Conservation (phyloP, 2,329 filamentous ascomycete genomes). For the Trichophyton mentagrophytes region DNA sequence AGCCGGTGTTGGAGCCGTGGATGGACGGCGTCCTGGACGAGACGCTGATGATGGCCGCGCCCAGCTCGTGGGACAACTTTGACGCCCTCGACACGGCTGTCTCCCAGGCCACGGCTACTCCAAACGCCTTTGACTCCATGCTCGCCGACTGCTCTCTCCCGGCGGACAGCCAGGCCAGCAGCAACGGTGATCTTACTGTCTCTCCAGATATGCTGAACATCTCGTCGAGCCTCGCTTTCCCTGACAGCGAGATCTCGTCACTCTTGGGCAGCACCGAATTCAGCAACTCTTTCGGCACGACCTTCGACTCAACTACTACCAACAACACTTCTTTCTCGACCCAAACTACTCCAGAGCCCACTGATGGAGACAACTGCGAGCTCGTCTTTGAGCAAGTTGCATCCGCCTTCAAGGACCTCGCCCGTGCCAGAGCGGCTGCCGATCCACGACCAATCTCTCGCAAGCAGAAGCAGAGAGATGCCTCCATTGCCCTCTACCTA, state of each 20-base stretch:
- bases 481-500: slow-evolving; percentile 30
- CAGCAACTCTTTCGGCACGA: background rate
- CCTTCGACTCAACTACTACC: background rate
- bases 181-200: background rate
- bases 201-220: background rate
- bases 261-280: background rate
- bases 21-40: slow-evolving; percentile 13
- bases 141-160: background rate
- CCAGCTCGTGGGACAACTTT: background rate
- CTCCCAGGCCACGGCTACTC: background rate
- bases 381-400: slow-evolving; percentile 11
- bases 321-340: background rate
- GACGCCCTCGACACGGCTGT: background rate
- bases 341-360: background rate
- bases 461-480: slow-evolving; percentile 32
- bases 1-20: slow-evolving; percentile 10
- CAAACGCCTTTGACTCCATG: background rate
- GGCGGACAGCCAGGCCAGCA: background rate
- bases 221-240: background rate
- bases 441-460: slow-evolving; percentile 24
- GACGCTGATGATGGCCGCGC: slow-evolving; percentile 4
- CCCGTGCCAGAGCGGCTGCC: slow-evolving; percentile 27
- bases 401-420: slow-evolving; percentile 20
- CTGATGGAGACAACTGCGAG: slow-evolving; percentile 4
- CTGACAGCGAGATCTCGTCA: background rate